Evolutionary conservation across 192 early-diverging fungal genomes (phyloP).

Genomic region (Oehlia diaphana): DNA sequence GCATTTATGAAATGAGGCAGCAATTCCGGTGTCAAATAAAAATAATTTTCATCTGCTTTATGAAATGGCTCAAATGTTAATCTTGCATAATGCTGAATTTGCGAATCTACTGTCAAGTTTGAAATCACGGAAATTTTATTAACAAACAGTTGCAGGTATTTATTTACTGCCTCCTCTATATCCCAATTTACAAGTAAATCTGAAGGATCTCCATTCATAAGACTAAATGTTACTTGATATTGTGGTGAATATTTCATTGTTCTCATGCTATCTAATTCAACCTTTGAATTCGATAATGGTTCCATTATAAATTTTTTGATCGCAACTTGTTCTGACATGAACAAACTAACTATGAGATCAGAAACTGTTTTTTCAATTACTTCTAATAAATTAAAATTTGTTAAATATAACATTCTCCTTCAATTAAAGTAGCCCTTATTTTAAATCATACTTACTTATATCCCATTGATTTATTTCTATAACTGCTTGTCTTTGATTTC

Average conservation of each 20-base stretch:
- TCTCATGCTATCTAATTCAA: conserved; percentile 53
- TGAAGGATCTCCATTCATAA: conserved; percentile 82
- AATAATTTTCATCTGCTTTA: conserved; percentile 42
- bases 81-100: conserved; percentile 83
- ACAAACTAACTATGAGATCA: conserved; percentile 31
- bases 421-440: neutral
- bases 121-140: conserved; percentile 66
- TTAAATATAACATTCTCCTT: neutral
- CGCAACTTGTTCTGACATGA: conserved; percentile 33
- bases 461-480: conserved; percentile 34
- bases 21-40: conserved; percentile 65
- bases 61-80: conserved; percentile 68
- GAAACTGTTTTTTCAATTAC: conserved; percentile 33
- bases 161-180: conserved; percentile 66
- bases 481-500: conserved; percentile 41
- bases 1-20: conserved; percentile 93
- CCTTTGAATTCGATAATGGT: conserved; percentile 29
- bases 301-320: conserved; percentile 30
- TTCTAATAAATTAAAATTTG: conserved; percentile 12
- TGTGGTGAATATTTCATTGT: conserved; percentile 83
- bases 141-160: conserved; percentile 73
- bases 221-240: conserved; percentile 84
- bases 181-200: conserved; percentile 78
- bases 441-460: conserved; percentile 19
- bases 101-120: conserved; percentile 76